A percentile compares a stretch with the other conserved stretches of the same genome.
Conservation (phyloP, 139 green algal species). For the Parachlorella kessleri region DNA sequence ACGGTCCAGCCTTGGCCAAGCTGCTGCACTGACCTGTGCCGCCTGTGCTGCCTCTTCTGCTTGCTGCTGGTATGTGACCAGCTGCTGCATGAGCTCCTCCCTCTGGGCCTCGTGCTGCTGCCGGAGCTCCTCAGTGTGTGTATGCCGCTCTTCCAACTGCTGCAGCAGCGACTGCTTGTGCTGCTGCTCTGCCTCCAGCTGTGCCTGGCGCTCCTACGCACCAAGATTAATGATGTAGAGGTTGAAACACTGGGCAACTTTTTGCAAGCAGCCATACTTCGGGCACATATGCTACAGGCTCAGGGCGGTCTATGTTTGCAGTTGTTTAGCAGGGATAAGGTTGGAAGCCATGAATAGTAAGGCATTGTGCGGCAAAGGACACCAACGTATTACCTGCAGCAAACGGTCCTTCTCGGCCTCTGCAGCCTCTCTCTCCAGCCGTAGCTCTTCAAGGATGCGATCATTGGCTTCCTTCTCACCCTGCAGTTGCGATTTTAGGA, state of each 20-base stretch:
- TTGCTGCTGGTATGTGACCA: background rate
- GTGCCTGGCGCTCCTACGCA: conserved; percentile 19
- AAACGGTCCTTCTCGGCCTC: conserved; percentile 8
- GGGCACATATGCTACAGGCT: no score
- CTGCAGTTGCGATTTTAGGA: no score
- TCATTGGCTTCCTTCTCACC: background rate
- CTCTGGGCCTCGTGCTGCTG: conserved; percentile 7
- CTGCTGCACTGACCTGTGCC: background rate
- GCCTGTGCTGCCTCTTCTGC: background rate
- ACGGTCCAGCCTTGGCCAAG: no score
- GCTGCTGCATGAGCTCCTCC: conserved; percentile 8
- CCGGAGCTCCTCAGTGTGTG: background rate
- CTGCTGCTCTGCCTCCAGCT: conserved; percentile 13
- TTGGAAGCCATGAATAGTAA: no score
- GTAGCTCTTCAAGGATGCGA: conserved; percentile 25
- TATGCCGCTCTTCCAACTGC: conserved; percentile 9
- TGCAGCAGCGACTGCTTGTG: conserved; percentile 12
- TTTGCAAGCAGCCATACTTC: no score
- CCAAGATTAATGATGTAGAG: no score
- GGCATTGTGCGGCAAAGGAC: no score
- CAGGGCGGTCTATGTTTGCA: no score
- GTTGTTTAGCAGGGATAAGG: no score
- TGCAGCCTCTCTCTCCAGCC: conserved; percentile 27
- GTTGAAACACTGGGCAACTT: no score
- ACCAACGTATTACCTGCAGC: no score